phyloP scores from a whole-genome alignment of 768 basidiomycete species.

The Auriscalpium vulgare region DNA sequence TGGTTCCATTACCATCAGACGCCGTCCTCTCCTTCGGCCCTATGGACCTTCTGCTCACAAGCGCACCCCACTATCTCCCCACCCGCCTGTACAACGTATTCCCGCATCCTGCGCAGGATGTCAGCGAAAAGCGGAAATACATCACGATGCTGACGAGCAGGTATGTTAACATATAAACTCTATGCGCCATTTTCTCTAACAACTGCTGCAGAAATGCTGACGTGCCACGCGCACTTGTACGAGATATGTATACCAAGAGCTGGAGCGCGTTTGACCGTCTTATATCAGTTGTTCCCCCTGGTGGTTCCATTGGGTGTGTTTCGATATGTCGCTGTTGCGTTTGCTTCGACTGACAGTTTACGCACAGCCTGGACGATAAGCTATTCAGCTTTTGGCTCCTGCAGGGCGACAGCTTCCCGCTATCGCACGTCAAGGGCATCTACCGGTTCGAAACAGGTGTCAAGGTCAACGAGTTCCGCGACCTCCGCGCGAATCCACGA shows the following conservation, averaged over 20 bases:
- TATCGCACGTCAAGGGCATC: slow-evolving; percentile 76
- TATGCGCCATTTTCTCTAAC: neutral
- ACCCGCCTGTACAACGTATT: slow-evolving; percentile 66
- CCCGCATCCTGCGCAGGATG: slow-evolving; percentile 78
- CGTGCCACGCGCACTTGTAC: slow-evolving; percentile 73
- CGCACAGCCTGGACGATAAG: slow-evolving; percentile 76
- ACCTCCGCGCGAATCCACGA: slow-evolving; percentile 81
- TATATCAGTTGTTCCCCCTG: slow-evolving; percentile 84
- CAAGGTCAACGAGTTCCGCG: slow-evolving; percentile 83
- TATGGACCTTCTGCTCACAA: slow-evolving; percentile 70
- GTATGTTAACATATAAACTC: slow-evolving; percentile 26
- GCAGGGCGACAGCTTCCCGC: slow-evolving; percentile 69
- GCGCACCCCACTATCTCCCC: slow-evolving; percentile 67
- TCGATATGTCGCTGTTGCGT: slow-evolving; percentile 1
- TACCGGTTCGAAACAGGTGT: slow-evolving; percentile 84
- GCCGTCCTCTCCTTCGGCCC: slow-evolving; percentile 75
- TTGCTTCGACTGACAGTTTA: neutral
- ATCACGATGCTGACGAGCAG: slow-evolving; percentile 65
- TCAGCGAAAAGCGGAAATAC: slow-evolving; percentile 65
- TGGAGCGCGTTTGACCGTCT: slow-evolving; percentile 90
- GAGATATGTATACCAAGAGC: slow-evolving; percentile 89
- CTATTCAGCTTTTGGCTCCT: slow-evolving; percentile 86
- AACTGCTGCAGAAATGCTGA: slow-evolving; percentile 61
- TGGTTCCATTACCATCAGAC: slow-evolving; percentile 64
- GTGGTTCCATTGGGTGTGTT: slow-evolving; percentile 78